Evolutionary conservation across 345 rosid genomes (phyloP).

Genomic region (Camelina laxa): DNA sequence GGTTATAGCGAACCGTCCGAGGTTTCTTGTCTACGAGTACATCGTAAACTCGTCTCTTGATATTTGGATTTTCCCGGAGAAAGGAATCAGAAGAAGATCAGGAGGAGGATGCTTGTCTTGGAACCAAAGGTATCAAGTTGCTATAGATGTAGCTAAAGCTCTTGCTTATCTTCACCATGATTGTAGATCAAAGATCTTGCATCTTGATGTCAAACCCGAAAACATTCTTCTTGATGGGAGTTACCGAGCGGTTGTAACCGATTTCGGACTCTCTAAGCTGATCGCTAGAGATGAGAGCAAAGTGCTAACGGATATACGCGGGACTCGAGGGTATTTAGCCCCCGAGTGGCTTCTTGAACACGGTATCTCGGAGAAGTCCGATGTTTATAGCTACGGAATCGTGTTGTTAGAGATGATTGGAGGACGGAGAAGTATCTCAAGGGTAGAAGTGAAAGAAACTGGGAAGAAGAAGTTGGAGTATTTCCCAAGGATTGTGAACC

Average conservation of each 20-base stretch:
- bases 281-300: slow-evolving; percentile 65
- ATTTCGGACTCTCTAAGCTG: slow-evolving; percentile 75
- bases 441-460: slow-evolving; percentile 50
- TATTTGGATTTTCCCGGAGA: slow-evolving; percentile 61
- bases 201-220: slow-evolving; percentile 74
- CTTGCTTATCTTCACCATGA: slow-evolving; percentile 77
- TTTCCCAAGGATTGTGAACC: slow-evolving; percentile 66
- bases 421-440: slow-evolving; percentile 58
- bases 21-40: slow-evolving; percentile 66
- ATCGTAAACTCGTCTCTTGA: slow-evolving; percentile 69
- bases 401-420: slow-evolving; percentile 78
- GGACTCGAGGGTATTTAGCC: slow-evolving; percentile 72
- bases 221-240: slow-evolving; percentile 67
- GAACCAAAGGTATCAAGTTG: slow-evolving; percentile 65
- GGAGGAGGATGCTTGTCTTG: slow-evolving; percentile 79
- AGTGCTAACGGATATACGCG: slow-evolving; percentile 64
- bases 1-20: slow-evolving; percentile 39
- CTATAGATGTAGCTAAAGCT: slow-evolving; percentile 70
- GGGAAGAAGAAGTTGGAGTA: slow-evolving; percentile 54
- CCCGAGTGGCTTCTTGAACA: slow-evolving; percentile 74
- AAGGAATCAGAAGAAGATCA: slow-evolving; percentile 26
- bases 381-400: slow-evolving; percentile 75
- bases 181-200: slow-evolving; percentile 66
- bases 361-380: slow-evolving; percentile 73
- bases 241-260: slow-evolving; percentile 57